Evolutionary conservation across 208 protist genomes (phyloP), one percentile per base, ranked within the genome.

Genomic region (Trypanosomatidae sp.): DNA sequence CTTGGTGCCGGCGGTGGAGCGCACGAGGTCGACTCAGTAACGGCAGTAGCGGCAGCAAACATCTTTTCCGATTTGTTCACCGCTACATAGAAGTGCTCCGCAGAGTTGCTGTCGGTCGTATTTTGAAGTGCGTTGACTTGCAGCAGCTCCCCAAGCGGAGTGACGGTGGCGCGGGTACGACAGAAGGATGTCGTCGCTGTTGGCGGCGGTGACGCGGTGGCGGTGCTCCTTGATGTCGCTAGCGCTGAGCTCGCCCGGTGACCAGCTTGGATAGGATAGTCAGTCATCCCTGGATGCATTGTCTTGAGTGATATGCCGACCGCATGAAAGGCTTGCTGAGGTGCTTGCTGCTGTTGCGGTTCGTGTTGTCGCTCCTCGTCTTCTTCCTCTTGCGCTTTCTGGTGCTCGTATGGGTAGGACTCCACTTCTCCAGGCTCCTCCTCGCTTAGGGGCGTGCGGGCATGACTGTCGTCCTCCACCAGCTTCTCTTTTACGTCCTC

Each of bases 51-150:
- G 58, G 36, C 58, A 33, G 33, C 33, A 43, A 15, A 22, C 58
- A 19, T 43, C 7, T n/a, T 64, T 43, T 15, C 30, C 28, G 28
- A 43, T 9, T 44, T n/a, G 22, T 47, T 10, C 64, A 36, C 46
- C 12, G 19, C 44, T 53, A 28, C 15, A n/a, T 50, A 53, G n/a
- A 7, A 30, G 15, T 36, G 15, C 25, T 19, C 43, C 13, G 5
- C 25, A 25, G 44, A 43, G 25, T 68, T 36, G 28, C 64, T 50
- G 12, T 12, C 25, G 12, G 28, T 1, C 17, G 3, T 19, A 49
- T 41, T 75, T 59, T 80, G 75, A 25, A 80, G 44, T 9, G 64
- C 25, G 69, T 80, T 80, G 25, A 75, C 39, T 22, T 74, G 69
- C 15, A 68, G 64, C 17, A 80, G 75, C 22, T 74, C 75, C 6